phyloP scores from a whole-genome alignment of 208 protist species.

The Angomonas deanei region DNA sequence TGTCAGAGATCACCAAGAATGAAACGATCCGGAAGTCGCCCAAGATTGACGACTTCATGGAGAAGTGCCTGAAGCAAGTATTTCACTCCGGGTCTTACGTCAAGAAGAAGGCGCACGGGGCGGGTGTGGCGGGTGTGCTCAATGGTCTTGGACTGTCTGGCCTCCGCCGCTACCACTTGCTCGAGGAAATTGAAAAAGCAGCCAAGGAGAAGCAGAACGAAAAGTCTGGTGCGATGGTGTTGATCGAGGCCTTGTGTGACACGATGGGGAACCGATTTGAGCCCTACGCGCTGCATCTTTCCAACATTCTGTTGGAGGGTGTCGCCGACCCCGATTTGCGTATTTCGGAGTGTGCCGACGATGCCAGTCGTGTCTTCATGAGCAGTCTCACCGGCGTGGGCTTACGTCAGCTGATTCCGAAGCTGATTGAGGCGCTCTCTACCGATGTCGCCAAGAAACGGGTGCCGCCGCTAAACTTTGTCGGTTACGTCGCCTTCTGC shows the following conservation, averaged over 20 bases:
- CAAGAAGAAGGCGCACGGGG: conserved; percentile 91
- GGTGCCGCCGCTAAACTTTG: conserved; percentile 84
- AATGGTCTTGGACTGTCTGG: conserved; percentile 72
- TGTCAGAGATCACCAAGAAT: conserved; percentile 84
- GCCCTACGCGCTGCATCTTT: conserved; percentile 81
- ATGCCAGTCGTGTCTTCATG: conserved; percentile 81
- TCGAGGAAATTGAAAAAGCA: conserved; percentile 53
- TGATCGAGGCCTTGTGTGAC: conserved; percentile 82
- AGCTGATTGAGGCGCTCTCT: conserved; percentile 59
- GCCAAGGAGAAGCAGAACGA: conserved; percentile 70
- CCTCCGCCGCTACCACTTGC: conserved; percentile 68
- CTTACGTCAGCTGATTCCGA: conserved; percentile 83
- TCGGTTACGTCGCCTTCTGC: conserved; percentile 90
- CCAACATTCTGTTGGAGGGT: conserved; percentile 59
- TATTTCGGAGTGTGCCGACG: conserved; percentile 85
- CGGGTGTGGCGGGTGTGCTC: conserved; percentile 80
- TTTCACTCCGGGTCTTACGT: conserved; percentile 84
- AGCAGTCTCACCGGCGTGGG: conserved; percentile 73
- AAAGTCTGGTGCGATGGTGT: conserved; percentile 77
- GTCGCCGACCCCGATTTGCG: conserved; percentile 82
- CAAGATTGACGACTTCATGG: conserved; percentile 84
- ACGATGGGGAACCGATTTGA: conserved; percentile 73
- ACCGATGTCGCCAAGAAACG: conserved; percentile 71
- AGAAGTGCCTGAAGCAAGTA: conserved; percentile 87
- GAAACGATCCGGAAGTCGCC: conserved; percentile 48